Evolutionary conservation across 2,329 filamentous ascomycete species (phyloP), one percentile per base, ranked within the genome.

Genomic region (Diaporthe destruens): DNA sequence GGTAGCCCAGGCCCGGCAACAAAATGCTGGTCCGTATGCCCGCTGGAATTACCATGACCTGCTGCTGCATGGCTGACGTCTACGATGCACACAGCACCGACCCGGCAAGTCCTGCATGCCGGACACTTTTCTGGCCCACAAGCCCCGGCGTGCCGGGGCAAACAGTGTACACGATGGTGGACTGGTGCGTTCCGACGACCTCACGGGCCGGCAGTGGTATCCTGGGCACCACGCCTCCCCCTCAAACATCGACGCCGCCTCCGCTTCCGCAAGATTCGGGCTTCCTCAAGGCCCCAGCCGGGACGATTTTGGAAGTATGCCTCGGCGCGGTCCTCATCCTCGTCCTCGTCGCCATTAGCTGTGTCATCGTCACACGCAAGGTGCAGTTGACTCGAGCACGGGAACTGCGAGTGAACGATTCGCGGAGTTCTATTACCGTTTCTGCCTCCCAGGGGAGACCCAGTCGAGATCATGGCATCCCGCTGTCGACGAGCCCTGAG

Each of bases 211-310:
- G 44, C 0, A n/a, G 25, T 2, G 61, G 20, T 29, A 7, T 51
- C 1, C 1, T 51, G 29, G 42, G 4, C 29, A 20, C 61, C 14
- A 65, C 44, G 5, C 11, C 61, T 2, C 7, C 61, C 9, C 29
- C 7, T 34, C 18, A 36, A 14, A 25, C 20, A 16, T 0, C 42
- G 11, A 1, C 34, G 12, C 3, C 18, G 2, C 1, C 61, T 25
- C 23, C 29, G 23, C 6, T 20, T 18, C 11, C 61, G 18, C 44
- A 65, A 0, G 2, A 9, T 11, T 23, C 61, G 12, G n/a, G 2
- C 16, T 18, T 66, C 20, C 61, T 66, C 32, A 66, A 66, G 14
- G 44, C 61, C 11, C 61, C 61, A 9, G 47, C 61, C 14, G 61
- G 61, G 61, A 51, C 61, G 16, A 39, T 66, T 6, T 6, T 66